Base-by-base conservation (phyloP, 768 basidiomycete species). In the Tylopilus vinaceipallidus region DNA sequence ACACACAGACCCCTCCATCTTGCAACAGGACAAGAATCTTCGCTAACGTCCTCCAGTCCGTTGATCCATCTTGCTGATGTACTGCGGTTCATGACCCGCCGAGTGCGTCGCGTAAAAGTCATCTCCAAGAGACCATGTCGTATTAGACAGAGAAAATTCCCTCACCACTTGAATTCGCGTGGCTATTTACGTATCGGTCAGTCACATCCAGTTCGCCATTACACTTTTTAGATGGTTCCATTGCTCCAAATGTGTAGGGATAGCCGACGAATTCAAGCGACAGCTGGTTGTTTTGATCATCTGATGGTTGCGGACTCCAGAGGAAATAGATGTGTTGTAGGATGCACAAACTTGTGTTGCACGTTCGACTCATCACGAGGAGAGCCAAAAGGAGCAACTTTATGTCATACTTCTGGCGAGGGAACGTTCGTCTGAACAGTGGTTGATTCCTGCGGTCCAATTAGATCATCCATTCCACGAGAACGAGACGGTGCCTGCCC, bases 391-490 rank as follows among this genome's bases (percentile, higher is more conserved):
- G 38, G 44, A 46, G 65, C 52, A 64, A 60, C 36, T 16, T 39
- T 27, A 41, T 41, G 40, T 27, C 40, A 41, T 41, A 41, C 34
- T 35, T 17, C 34, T 6, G 7, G 39, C 42, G 54, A 64, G 46
- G n/a, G 47, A 67, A 67, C 66, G 68, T 67, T 67, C 65, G 67
- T 63, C 32, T 45, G 13, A 8, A 50, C 33, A 64, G 47, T 60
- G 67, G 59, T 43, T 49, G 19, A 43, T 22, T 19, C 11, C 20
- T 45, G 9, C 42, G 49, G n/a, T 17, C 62, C 52, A 60, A 57
- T 65, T 38, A 33, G 13, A 53, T 30, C 22, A 5, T 33, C 42
- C 50, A 45, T 43, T 17, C 13, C 45, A 36, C 19, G 17, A 2
- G 26, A 14, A 30, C 19, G 19, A 19, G 11, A 24, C 16, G 11